Percentiles rank a stretch among this genome's conserved stretches.
These are phyloP conservation scores for Raffaelea ambrosiae DNA, from an alignment of 2,329 filamentous ascomycete species.

Conservation along the genomic window DNA sequence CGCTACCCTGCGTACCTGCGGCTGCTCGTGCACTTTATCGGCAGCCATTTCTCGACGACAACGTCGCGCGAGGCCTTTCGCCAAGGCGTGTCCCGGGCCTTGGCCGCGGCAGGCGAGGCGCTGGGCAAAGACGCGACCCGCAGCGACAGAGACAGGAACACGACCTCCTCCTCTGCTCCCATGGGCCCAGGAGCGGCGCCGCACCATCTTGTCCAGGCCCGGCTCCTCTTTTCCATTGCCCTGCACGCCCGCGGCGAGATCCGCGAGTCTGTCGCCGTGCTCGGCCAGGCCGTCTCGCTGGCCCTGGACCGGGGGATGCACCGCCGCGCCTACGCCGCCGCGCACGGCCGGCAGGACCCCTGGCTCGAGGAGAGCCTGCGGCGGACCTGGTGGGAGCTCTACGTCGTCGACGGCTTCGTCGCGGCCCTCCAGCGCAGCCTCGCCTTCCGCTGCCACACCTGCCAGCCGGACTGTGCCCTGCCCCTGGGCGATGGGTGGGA, in stretches of 20 bases:
- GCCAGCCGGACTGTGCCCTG: background rate
- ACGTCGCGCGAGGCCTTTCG: background rate
- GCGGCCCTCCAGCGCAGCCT: slow-evolving; percentile 1
- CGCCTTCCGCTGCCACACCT: background rate
- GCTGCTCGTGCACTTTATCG: slow-evolving; percentile 6
- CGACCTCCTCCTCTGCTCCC: background rate
- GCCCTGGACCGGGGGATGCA: slow-evolving; percentile 3
- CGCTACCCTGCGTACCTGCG: slow-evolving; percentile 1
- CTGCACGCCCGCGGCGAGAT: slow-evolving; percentile 3
- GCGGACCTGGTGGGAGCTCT: slow-evolving; percentile 8
- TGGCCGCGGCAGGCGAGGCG: background rate
- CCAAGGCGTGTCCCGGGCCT: background rate
- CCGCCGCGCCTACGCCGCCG: background rate
- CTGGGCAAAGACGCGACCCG: background rate
- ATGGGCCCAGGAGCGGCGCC: no score
- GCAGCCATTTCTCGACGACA: slow-evolving; percentile 2
- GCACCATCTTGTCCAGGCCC: slow-evolving; percentile 1
- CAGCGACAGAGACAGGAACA: background rate
- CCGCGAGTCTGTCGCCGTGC: background rate
- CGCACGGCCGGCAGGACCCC: background rate
- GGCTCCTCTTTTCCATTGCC: slow-evolving; percentile 1
- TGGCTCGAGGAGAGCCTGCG: slow-evolving; percentile 1
- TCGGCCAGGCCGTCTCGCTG: background rate
- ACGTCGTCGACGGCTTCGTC: slow-evolving; percentile 3
- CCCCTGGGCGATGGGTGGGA: background rate